A percentile compares a stretch with the other conserved stretches of the same genome.
These are phyloP conservation scores for Ceratonia siliqua DNA, from an alignment of 306 rosid genomes.

Conservation along the genomic window DNA sequence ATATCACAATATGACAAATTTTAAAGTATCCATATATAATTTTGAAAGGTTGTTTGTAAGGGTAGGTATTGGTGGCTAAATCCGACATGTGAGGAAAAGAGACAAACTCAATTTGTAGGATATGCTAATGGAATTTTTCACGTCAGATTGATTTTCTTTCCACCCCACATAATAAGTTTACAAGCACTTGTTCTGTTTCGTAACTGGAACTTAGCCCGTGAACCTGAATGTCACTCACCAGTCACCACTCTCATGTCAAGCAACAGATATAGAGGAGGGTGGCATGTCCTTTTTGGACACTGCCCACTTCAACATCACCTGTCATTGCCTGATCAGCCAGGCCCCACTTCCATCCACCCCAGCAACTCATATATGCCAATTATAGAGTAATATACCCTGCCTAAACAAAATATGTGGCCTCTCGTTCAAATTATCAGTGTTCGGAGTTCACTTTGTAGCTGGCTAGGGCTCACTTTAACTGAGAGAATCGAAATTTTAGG, in stretches of 20 bases:
- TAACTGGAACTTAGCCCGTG: constrained; percentile 64
- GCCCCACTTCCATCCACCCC: constrained; percentile 28
- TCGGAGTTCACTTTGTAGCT: not conserved
- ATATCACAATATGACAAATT: too few species aligned
- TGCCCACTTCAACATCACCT: constrained; percentile 27
- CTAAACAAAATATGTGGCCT: too few species aligned
- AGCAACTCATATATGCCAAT: constrained; percentile 4
- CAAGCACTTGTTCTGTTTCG: constrained; percentile 39
- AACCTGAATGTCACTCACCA: constrained; percentile 52
- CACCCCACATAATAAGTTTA: constrained; percentile 10
- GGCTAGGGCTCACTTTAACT: constrained; percentile 13
- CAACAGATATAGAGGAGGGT: constrained; percentile 16
- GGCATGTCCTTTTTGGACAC: constrained; percentile 39
- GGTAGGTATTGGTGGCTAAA: constrained; percentile 43
- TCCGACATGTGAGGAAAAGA: constrained; percentile 77
- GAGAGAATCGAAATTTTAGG: not conserved
- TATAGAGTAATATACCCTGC: too few species aligned
- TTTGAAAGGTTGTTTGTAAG: constrained; percentile 52
- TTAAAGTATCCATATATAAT: too few species aligned
- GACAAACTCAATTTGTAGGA: constrained; percentile 53
- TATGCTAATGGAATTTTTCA: constrained; percentile 38
- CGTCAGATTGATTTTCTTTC: constrained; percentile 10
- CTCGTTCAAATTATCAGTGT: not conserved
- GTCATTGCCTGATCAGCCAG: constrained; percentile 1
- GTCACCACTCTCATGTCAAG: constrained; percentile 52